Percentiles rank a stretch among this genome's conserved stretches.
Evolutionary conservation across 2,329 filamentous ascomycete genomes (phyloP).

Genomic region (Aureobasidium subglaciale): DNA sequence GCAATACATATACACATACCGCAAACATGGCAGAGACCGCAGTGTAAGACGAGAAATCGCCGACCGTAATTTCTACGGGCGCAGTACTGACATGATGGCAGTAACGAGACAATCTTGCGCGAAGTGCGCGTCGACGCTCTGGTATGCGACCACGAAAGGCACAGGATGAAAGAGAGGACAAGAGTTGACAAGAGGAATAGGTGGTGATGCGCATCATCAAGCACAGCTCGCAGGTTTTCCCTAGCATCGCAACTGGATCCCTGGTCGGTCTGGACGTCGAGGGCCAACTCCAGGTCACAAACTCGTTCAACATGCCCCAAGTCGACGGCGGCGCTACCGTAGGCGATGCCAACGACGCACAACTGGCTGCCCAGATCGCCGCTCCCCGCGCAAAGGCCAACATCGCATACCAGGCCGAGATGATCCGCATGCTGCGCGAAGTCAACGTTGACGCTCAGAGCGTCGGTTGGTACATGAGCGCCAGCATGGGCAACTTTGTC

Average conservation of each 20-base stretch:
- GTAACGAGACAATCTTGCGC: slow-evolving; percentile 17
- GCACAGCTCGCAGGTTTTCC: slow-evolving; percentile 82
- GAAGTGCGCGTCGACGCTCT: slow-evolving; percentile 21
- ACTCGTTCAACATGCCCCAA: slow-evolving; percentile 88
- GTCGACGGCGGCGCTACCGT: slow-evolving; percentile 61
- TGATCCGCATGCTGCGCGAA: slow-evolving; percentile 93
- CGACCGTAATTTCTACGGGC: not conserved
- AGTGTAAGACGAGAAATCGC: not conserved
- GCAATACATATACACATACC: slow-evolving; percentile 31
- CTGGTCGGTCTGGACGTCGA: slow-evolving; percentile 89
- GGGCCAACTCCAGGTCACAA: slow-evolving; percentile 79
- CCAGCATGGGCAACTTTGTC: slow-evolving; percentile 97
- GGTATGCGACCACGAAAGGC: slow-evolving; percentile 11
- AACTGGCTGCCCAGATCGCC: slow-evolving; percentile 65
- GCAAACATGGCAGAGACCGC: slow-evolving; percentile 18
- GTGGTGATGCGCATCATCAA: slow-evolving; percentile 98
- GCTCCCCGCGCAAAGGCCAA: slow-evolving; percentile 91
- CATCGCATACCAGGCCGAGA: slow-evolving; percentile 82
- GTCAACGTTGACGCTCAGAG: slow-evolving; percentile 98
- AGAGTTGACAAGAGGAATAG: slow-evolving; percentile 21
- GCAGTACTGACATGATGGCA: slow-evolving; percentile 2
- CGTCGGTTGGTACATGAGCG: slow-evolving; percentile 97
- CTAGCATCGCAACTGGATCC: slow-evolving; percentile 80
- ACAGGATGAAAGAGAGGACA: not conserved
- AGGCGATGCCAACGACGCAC: slow-evolving; percentile 56